Evolutionary conservation across 2,329 filamentous ascomycete genomes (phyloP).

Genomic region (Colletotrichum liaoningense): DNA sequence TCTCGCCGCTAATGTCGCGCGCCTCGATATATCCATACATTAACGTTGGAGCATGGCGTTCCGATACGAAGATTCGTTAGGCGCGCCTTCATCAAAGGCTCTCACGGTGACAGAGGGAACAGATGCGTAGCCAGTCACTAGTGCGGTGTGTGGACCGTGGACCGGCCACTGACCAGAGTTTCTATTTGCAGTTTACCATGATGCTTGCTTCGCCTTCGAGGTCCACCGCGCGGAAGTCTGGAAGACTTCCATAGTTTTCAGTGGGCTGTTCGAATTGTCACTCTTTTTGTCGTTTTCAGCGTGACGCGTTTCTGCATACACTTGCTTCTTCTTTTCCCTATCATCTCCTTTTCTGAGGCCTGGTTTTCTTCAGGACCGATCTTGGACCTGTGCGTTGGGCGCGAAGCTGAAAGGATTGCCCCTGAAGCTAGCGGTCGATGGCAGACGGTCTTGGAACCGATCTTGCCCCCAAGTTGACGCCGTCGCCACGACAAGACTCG

Average conservation of each 20-base stretch:
- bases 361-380: constrained; percentile 6
- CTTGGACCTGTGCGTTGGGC: not conserved
- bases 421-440: constrained; percentile 10
- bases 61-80: not conserved
- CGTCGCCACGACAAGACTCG: not conserved
- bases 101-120: constrained; percentile 5
- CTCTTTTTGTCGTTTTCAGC: constrained; percentile 6
- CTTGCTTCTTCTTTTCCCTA: constrained; percentile 1
- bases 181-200: constrained; percentile 15
- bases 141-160: not conserved
- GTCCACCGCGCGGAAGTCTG: constrained; percentile 11
- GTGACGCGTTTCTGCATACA: constrained; percentile 6
- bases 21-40: not conserved
- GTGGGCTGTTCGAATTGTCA: not conserved
- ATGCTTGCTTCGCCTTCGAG: constrained; percentile 5
- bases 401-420: not conserved
- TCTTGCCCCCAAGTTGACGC: not conserved
- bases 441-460: constrained; percentile 11
- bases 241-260: constrained; percentile 12
- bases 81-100: not conserved
- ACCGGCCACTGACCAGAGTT: constrained; percentile 14
- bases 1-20: constrained; percentile 3
- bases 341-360: not conserved
- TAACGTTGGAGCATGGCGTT: not conserved
- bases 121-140: not conserved